These are phyloP conservation scores for Colletotrichum sp. DNA, from an alignment of 2,329 filamentous ascomycete species.

Conservation along the genomic window DNA sequence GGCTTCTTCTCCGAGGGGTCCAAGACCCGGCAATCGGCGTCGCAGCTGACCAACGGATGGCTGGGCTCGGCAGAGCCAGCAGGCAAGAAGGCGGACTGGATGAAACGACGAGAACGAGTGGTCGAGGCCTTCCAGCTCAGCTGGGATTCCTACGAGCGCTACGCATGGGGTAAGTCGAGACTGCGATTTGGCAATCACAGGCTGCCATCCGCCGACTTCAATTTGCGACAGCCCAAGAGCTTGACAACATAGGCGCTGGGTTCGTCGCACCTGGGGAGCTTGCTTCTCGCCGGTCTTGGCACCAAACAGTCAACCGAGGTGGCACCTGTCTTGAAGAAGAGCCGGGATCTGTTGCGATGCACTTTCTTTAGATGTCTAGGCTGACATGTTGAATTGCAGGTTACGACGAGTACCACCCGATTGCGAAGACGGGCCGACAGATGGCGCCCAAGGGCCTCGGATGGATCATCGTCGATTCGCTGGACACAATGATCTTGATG, in stretches of 20 bases:
- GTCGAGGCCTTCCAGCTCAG: slow-evolving; percentile 90
- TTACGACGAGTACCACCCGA: slow-evolving; percentile 85
- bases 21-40: slow-evolving; percentile 31
- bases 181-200: background rate
- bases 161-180: slow-evolving; percentile 83
- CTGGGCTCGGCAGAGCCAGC: slow-evolving; percentile 52
- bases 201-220: background rate
- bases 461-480: slow-evolving; percentile 96
- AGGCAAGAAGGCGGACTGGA: slow-evolving; percentile 70
- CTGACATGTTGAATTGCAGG: slow-evolving; percentile 47
- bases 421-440: slow-evolving; percentile 77
- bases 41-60: slow-evolving; percentile 59
- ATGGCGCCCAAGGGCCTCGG: slow-evolving; percentile 92
- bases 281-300: background rate
- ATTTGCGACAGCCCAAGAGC: background rate
- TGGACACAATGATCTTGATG: slow-evolving; percentile 99
- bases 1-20: slow-evolving; percentile 59
- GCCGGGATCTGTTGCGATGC: background rate
- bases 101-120: slow-evolving; percentile 77
- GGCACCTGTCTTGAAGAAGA: background rate
- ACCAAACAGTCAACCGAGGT: background rate
- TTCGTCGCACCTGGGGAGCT: background rate
- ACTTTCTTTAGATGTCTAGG: background rate
- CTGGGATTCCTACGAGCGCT: slow-evolving; percentile 90
- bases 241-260: background rate